Evolutionary conservation across 2,329 filamentous ascomycete genomes (phyloP), one percentile per base, ranked within the genome.

Genomic region (Metarhizium robertsii): DNA sequence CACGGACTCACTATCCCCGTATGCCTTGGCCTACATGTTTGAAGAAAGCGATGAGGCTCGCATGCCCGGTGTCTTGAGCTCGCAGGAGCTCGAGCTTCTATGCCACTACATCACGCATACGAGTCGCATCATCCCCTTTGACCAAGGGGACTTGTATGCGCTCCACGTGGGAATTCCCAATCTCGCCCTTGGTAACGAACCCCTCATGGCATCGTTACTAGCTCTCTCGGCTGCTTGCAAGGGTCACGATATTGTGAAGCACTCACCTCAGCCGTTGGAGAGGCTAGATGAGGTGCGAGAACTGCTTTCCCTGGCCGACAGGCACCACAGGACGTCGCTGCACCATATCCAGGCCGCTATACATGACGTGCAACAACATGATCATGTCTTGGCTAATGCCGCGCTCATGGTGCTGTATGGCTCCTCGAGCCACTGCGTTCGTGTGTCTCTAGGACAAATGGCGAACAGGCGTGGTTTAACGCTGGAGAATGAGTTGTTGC

Each of bases 101-200:
- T 64, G 65, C 29, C 72, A 76, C 57, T 76, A 73, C 48, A 64
- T 75, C 43, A 67, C 69, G 0, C 73, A 75, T 57, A 74, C 73
- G 0, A 70, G 72, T 45, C 67, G 59, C 4, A 65, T 65, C 3
- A 62, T 71, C 16, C 66, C 73, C 0, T 66, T 68, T 32, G 73
- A 72, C 20, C 51, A 64, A 1, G 64, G 69, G 1, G 73, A 75
- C 49, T 62, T 70, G 14, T 73, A 73, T 43, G 68, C 72, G 0
- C 57, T 76, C 1, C 68, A 72, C 11, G 65, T 75, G 6, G 70
- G 73, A 0, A 70, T 76, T 32, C 73, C 73, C 0, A 74, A 69
- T 18, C 61, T 76, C 0, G 74, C 73, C 0, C 70, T 74, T 50
- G 60, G 63, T 6, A 71, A 67, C 56, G 67, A 65, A 11, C 65